Percentiles rank a stretch among this genome's conserved stretches.
Conservation (phyloP, 2,329 filamentous ascomycete species). For the Colletotrichum lentis region DNA sequence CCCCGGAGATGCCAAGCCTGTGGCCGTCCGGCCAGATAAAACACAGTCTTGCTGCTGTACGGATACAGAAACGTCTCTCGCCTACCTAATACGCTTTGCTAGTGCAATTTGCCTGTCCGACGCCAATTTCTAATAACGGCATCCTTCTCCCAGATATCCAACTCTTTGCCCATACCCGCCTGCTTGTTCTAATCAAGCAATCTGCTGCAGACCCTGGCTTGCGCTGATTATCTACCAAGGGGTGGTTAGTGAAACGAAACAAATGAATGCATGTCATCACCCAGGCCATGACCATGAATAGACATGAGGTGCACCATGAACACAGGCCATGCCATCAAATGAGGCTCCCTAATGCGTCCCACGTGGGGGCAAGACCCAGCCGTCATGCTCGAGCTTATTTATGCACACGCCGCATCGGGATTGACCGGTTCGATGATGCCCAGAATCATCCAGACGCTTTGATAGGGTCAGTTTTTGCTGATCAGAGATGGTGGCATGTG, state of each 20-base stretch:
- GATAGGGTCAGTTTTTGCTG: not conserved
- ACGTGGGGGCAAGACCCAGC: conserved; percentile 26
- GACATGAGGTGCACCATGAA: conserved; percentile 14
- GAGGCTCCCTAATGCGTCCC: conserved; percentile 33
- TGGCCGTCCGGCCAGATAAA: not conserved
- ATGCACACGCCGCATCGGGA: conserved; percentile 13
- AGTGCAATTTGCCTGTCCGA: conserved; percentile 25
- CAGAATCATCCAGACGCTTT: not conserved
- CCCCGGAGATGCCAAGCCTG: conserved; percentile 16
- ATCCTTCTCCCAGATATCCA: conserved; percentile 11
- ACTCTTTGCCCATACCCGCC: not conserved
- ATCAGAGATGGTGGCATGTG: not conserved
- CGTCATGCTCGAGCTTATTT: conserved; percentile 22
- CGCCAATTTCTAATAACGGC: conserved; percentile 27
- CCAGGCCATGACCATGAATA: conserved; percentile 18
- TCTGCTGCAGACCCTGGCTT: conserved; percentile 4
- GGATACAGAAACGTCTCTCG: not conserved
- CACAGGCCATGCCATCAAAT: conserved; percentile 35
- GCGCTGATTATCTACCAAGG: not conserved
- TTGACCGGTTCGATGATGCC: not conserved
- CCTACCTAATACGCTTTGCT: not conserved
- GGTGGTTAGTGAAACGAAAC: conserved; percentile 25
- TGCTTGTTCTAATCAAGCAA: conserved; percentile 14
- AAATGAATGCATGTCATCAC: conserved; percentile 21
- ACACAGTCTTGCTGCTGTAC: not conserved